Evolutionary conservation across 2,329 filamentous ascomycete species (phyloP), one percentile per base, ranked within the genome.

Genomic region (Elsinoe australis): DNA sequence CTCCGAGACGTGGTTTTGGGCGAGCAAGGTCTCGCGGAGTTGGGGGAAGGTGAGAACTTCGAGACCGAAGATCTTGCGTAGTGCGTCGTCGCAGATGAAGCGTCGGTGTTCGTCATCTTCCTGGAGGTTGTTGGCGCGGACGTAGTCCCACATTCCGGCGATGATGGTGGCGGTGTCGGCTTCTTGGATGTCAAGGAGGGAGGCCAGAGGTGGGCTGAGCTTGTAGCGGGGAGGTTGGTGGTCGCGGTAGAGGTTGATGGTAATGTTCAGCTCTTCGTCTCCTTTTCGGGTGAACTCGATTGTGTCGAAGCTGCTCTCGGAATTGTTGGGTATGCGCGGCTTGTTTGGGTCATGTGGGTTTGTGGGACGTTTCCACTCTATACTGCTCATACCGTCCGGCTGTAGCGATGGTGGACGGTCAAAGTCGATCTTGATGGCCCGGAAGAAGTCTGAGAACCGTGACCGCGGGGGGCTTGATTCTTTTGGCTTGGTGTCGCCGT

Each of bases 91-190:
- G 61, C 92, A 96, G 31, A 86, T 83, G 58, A 98, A 90, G 52
- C 85, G 85, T 53, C 92, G 79, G 71, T 92, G 92, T 63, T 98
- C 92, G 52, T 96, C 90, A 55, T 95, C 89, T 62, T 95, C 90
- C 64, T 94, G 87, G 38, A 98, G 71, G 14, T 83, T 82, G 72
- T 86, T 85, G 15, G 85, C 75, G 57, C 87, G 83, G 55, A 95
- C 85, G 60, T 98, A 98, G 62, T 95, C 89, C 87, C 89, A 98
- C 24, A 98, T 77, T 10, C 85, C 89, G 74, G 94, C 86, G 21
- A 95, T 81, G 5, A 89, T 84, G 53, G 92, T 88, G 31, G 87
- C 83, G 22, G 88, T 82, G 21, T 92, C 90, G 44, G 87, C 90
- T 65, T 94, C 87, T 41, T 81, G 75, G 59, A 86, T 85, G 60